phyloP scores from a whole-genome alignment of 192 early-diverging fungal species.

The Backusella sp. region DNA sequence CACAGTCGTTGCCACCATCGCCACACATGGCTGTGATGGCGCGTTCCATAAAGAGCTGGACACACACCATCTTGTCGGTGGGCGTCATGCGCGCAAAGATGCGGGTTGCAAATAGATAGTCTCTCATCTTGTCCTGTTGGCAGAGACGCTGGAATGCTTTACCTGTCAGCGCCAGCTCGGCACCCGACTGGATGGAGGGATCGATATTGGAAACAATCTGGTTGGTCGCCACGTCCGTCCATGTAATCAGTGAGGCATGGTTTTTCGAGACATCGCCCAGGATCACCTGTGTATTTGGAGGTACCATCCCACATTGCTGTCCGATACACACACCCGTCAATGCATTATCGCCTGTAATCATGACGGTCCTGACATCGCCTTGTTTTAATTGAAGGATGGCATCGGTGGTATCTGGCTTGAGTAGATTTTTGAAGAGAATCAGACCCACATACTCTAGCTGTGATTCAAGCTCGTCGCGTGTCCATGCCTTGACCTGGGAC shows the following conservation, averaged over 20 bases:
- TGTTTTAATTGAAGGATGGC: constrained; percentile 49
- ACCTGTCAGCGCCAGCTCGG: constrained; percentile 56
- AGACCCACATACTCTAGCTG: constrained; percentile 46
- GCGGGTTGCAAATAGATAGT: constrained; percentile 45
- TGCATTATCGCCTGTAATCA: constrained; percentile 69
- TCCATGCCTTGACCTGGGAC: constrained; percentile 23
- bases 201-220: not conserved
- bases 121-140: constrained; percentile 27
- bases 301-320: constrained; percentile 46
- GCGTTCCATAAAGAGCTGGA: constrained; percentile 55
- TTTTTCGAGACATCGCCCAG: constrained; percentile 27
- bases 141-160: constrained; percentile 47
- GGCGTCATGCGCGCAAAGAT: constrained; percentile 63
- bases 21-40: constrained; percentile 67
- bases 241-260: constrained; percentile 16
- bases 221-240: constrained; percentile 43
- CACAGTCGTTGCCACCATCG: constrained; percentile 69
- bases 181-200: not conserved
- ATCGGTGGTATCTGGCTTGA: constrained; percentile 55
- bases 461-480: constrained; percentile 46
- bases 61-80: constrained; percentile 54
- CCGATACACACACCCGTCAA: constrained; percentile 57
- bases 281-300: constrained; percentile 30
- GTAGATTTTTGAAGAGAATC: constrained; percentile 57
- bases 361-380: constrained; percentile 55